phyloP scores from a whole-genome alignment of 2,329 filamentous ascomycete genomes.

The Ophioceras dolichostomum region DNA sequence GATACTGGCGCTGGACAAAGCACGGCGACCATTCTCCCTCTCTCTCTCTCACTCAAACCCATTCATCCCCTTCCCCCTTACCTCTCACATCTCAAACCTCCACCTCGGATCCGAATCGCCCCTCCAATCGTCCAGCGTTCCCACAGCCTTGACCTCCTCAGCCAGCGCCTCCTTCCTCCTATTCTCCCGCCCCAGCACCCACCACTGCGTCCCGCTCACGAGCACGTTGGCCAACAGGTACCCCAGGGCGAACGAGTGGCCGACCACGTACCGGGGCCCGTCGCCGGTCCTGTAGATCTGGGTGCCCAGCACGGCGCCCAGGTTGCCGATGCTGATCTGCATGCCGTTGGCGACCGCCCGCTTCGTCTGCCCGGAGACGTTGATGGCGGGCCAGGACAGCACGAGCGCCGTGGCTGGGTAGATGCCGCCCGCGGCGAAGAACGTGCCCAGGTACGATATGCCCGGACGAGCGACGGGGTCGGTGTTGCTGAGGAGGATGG shows the following conservation, averaged over 20 bases:
- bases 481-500: slow-evolving; percentile 41
- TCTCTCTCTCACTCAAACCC: no score
- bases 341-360: slow-evolving; percentile 55
- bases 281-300: slow-evolving; percentile 53
- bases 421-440: slow-evolving; percentile 54
- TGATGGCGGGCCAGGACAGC: slow-evolving; percentile 59
- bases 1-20: no score
- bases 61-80: no score
- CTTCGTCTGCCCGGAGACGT: slow-evolving; percentile 60
- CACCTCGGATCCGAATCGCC: slow-evolving; percentile 54
- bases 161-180: slow-evolving; percentile 27
- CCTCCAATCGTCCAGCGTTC: slow-evolving; percentile 38
- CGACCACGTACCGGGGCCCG: slow-evolving; percentile 50
- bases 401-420: slow-evolving; percentile 53
- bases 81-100: no score
- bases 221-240: slow-evolving; percentile 48
- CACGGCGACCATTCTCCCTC: no score
- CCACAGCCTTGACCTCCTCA: slow-evolving; percentile 32
- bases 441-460: slow-evolving; percentile 46
- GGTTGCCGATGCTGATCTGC: slow-evolving; percentile 60
- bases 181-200: slow-evolving; percentile 46
- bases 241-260: slow-evolving; percentile 53
- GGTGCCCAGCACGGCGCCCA: slow-evolving; percentile 56
- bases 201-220: slow-evolving; percentile 39
- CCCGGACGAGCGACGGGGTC: slow-evolving; percentile 34